Evolutionary conservation across 768 basidiomycete genomes (phyloP), one percentile per base, ranked within the genome.

Genomic region (Boletus speciosus): DNA sequence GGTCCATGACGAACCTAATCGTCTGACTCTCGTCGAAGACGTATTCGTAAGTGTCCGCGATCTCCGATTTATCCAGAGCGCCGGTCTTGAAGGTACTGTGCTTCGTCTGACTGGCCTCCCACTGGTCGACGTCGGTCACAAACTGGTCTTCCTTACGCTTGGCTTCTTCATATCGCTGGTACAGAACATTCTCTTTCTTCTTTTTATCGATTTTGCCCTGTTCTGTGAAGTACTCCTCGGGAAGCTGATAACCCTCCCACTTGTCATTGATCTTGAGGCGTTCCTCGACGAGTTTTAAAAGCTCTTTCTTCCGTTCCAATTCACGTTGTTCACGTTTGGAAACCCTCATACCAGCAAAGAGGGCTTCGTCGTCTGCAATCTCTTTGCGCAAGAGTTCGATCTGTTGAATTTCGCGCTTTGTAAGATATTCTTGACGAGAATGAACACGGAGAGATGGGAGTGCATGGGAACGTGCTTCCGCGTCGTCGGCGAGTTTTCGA

Each of bases 21-120:
- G 93, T 93, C 73, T 97, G 96, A 63, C 85, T 90, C 71, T 98
- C 97, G 70, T 99, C 97, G 64, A 99, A 98, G 43, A 99, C 96
- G 68, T 94, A 99, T 54, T 98, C 96, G 64, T 96, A 98, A 40
- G 87, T 85, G 34, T 94, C 93, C 31, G 85, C 83, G 19, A 89
- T 56, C 56, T 90, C 86, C 39, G 72, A 80, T 70, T 91, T 93
- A 71, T 99, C 97, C 84, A 95, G 69, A 2, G 97, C 94, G 29
- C 97, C 93, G 4, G 86, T 88, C 68, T 83, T 88, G 75, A 98
- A 91, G 14, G 90, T 88, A 62, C 92, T 93, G 64, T 93, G 86
- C 51, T 81, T 79, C 25, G 93, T 90, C 73, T 99, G 97, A 71
- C 83, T 81, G 43, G 86, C 87, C 72, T 99, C 97, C 93, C 94